Conservation (phyloP, 306 rosid species). For the Trifolium fragiferum region DNA sequence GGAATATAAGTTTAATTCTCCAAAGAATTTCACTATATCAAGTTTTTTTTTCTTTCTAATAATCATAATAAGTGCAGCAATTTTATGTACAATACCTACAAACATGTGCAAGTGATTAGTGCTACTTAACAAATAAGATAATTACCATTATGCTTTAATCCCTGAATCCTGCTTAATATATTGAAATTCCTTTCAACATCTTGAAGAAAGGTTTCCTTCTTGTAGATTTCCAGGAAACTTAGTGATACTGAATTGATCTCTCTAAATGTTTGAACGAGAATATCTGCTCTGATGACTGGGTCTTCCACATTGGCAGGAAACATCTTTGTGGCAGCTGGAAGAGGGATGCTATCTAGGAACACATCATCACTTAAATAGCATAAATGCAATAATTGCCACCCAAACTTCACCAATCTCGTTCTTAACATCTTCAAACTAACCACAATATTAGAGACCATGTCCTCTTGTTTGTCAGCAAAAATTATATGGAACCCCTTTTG, state of each 20-base stretch:
- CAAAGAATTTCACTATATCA: conserved; percentile 11
- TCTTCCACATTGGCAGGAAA: conserved; percentile 96
- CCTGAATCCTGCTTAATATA: conserved; percentile 60
- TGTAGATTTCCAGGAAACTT: conserved; percentile 57
- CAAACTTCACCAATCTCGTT: conserved; percentile 75
- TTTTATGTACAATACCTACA: conserved; percentile 8
- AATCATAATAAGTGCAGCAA: conserved; percentile 5
- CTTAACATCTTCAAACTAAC: conserved; percentile 78
- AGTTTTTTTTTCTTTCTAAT: not conserved
- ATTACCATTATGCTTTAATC: conserved; percentile 66
- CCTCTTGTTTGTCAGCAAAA: conserved; percentile 55
- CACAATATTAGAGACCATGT: conserved; percentile 49
- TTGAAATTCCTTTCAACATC: conserved; percentile 65
- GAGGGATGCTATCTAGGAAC: conserved; percentile 57
- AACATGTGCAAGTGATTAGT: conserved; percentile 33
- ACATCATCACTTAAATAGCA: conserved; percentile 86
- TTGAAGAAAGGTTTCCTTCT: conserved; percentile 79
- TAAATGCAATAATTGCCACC: conserved; percentile 74
- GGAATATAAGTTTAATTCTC: conserved; percentile 3
- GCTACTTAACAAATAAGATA: conserved; percentile 11
- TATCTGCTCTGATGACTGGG: conserved; percentile 82
- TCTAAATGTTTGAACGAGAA: conserved; percentile 82
- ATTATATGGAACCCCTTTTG: conserved; percentile 55
- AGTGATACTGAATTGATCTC: conserved; percentile 75
- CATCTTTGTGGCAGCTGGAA: conserved; percentile 78